phyloP scores from a whole-genome alignment of 2,329 filamentous ascomycete species.

The Cladophialophora yegresii region DNA sequence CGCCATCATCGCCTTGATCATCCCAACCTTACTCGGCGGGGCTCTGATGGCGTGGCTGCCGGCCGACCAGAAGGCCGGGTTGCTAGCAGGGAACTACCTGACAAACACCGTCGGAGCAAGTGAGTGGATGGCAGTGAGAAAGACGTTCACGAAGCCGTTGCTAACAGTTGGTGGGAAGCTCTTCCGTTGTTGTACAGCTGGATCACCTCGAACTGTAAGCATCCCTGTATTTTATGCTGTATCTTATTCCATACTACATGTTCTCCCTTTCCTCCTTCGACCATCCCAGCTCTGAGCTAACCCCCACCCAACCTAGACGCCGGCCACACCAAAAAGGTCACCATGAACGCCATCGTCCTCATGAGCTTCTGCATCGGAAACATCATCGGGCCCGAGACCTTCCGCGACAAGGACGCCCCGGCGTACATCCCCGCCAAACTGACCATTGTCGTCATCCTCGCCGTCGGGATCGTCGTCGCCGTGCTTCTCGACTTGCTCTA shows the following conservation, averaged over 20 bases:
- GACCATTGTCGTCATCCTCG: slow-evolving; percentile 45
- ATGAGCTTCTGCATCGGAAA: slow-evolving; percentile 49
- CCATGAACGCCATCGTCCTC: slow-evolving; percentile 51
- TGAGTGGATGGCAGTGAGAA: neutral
- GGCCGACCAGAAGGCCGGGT: slow-evolving; percentile 45
- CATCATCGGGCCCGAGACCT: slow-evolving; percentile 51
- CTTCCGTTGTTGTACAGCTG: slow-evolving; percentile 50
- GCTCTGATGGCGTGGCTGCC: slow-evolving; percentile 43
- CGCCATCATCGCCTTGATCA: slow-evolving; percentile 48
- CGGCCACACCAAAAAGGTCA: slow-evolving; percentile 55
- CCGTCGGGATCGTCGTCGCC: slow-evolving; percentile 38
- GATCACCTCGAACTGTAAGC: slow-evolving; percentile 48
- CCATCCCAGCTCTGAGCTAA: neutral
- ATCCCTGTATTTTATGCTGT: neutral
- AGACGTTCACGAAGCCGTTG: neutral
- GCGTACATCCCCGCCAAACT: slow-evolving; percentile 47
- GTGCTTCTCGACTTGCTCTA: slow-evolving; percentile 39
- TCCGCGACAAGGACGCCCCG: slow-evolving; percentile 47
- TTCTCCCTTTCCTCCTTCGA: too few species aligned
- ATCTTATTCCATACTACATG: neutral
- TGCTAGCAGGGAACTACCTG: slow-evolving; percentile 49
- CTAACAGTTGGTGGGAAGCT: slow-evolving; percentile 24
- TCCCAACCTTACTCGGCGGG: slow-evolving; percentile 52
- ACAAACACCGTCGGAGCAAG: slow-evolving; percentile 48
- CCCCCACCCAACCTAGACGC: slow-evolving; percentile 37